Base-by-base conservation (phyloP, 23 red algal species). In the Rhodosorus marinus region DNA sequence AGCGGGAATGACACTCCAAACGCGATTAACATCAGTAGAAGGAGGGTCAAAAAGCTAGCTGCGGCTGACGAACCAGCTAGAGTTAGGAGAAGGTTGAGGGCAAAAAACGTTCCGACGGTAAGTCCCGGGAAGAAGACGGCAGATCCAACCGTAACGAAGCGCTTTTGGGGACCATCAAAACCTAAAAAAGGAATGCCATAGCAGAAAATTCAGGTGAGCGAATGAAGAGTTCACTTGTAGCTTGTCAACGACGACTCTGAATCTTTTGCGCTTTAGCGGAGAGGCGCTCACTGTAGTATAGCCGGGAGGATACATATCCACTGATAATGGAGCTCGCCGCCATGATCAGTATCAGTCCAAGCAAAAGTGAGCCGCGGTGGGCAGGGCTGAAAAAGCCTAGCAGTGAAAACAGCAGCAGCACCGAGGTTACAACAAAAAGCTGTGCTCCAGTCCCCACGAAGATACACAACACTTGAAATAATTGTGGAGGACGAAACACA, bases 381-480 rank as follows among this genome's bases (percentile, higher is more conserved):
- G 90, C 90, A 24, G 90, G 90, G 31, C 79, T 86, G 29, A 98
- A 51, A 53, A 98, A 85, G 24, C 90, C 90, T 4, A 82, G 27
- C 23, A 79, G 57, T 24, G 90, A 79, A 64, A 98, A 84, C 20
- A 80, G 60, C 22, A 98, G 55, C 41, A 64, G 53, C 53, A 85
- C 60, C 11, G 72, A 47, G 21, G 73, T 64, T 67, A 98, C 77
- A 47, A 33, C 66, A 32, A 85, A 32, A 17, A 82, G 57, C 67
- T 98, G 90, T 19, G 72, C 59, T 11, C 90, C 90, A 8, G 73
- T 80, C 8, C 90, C 90, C 24, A 82, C 73, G 23, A 85, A 53
- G 21, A 98, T 66, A 23, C 74, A 69, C 22, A 98, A 51, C 1
- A 80, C 25, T 42, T 54, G 63, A 1, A 64, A 58, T 46, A 81